Conservation (phyloP, 176 grass and related monocot species). For the Carex pumila region DNA sequence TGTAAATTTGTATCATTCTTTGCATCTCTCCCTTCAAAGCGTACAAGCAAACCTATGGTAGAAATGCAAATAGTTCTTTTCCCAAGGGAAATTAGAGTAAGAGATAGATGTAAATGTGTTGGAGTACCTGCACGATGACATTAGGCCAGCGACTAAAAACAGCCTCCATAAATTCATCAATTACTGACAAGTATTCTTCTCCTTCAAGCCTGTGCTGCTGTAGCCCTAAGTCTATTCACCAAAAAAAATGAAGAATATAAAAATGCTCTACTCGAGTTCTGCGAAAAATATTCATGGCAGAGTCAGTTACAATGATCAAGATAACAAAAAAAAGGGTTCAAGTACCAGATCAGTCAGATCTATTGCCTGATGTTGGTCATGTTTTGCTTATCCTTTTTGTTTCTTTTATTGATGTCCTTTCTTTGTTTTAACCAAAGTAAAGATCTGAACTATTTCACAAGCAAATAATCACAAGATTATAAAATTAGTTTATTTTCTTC, state of each 20-base stretch:
- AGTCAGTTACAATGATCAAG: slow-evolving; percentile 22
- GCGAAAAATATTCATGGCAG: slow-evolving; percentile 6
- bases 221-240: slow-evolving; percentile 57
- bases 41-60: background rate
- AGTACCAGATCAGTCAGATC: background rate
- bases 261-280: slow-evolving; percentile 3
- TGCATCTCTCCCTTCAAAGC: background rate
- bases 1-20: background rate
- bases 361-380: background rate
- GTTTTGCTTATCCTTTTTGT: background rate
- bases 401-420: background rate
- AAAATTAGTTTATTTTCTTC: background rate
- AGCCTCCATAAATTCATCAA: slow-evolving; percentile 99
- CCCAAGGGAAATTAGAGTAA: background rate
- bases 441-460: background rate
- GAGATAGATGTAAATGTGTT: background rate
- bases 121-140: slow-evolving; percentile 91
- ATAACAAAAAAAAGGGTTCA: background rate
- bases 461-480: background rate
- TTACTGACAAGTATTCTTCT: slow-evolving; percentile 86
- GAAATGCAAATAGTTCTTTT: background rate
- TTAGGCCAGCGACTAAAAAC: slow-evolving; percentile 93
- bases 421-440: background rate
- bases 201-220: slow-evolving; percentile 92
- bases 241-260: slow-evolving; percentile 26